These are phyloP conservation scores for Candida tibetensis DNA, from an alignment of 805 yeast genomes.

Conservation along the genomic window DNA sequence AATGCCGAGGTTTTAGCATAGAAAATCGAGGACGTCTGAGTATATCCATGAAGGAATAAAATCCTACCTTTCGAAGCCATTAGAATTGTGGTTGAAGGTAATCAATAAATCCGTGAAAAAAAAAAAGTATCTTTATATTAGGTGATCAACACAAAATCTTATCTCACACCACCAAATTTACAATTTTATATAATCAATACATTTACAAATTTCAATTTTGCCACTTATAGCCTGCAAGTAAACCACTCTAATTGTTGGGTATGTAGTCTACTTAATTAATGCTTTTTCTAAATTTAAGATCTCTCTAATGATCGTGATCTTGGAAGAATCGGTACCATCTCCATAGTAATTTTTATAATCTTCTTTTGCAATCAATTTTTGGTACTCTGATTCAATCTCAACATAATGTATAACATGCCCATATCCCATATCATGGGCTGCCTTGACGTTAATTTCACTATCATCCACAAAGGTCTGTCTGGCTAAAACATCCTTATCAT, in stretches of 20 bases:
- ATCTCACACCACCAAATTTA: too few species aligned
- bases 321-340: constrained; percentile 22
- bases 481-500: constrained; percentile 32
- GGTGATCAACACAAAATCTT: too few species aligned
- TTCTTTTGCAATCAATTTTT: constrained; percentile 23
- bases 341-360: constrained; percentile 38
- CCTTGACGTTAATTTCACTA: constrained; percentile 71
- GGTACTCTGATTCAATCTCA: constrained; percentile 61
- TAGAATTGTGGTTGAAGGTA: too few species aligned
- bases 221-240: too few species aligned
- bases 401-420: constrained; percentile 67
- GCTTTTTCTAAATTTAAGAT: constrained; percentile 46
- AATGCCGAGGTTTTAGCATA: constrained; percentile 88
- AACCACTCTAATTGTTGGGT: too few species aligned
- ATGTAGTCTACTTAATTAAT: not conserved
- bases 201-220: too few species aligned
- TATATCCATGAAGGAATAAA: constrained; percentile 88
- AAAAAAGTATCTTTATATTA: too few species aligned
- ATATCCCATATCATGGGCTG: constrained; percentile 73
- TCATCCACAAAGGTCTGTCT: constrained; percentile 81
- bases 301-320: constrained; percentile 52
- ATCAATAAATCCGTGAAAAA: too few species aligned
- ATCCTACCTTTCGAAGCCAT: constrained; percentile 41
- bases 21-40: constrained; percentile 80
- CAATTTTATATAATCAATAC: too few species aligned